Evolutionary conservation across 2,329 filamentous ascomycete species (phyloP).

Genomic region (Cladorrhinum sp.): DNA sequence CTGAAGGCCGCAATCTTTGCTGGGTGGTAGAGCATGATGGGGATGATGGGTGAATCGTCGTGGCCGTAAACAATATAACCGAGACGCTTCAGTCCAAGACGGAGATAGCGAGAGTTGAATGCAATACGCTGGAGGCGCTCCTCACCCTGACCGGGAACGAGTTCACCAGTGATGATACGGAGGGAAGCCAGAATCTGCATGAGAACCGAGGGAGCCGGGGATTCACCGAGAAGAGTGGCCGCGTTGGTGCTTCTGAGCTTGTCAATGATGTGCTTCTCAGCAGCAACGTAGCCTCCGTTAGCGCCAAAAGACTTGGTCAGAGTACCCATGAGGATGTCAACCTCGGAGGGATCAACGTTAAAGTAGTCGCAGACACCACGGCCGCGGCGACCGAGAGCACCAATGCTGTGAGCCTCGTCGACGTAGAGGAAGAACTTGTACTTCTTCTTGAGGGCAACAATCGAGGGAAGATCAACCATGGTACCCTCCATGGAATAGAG

Average conservation of each 20-base stretch:
- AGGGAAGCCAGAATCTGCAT: constrained; percentile 87
- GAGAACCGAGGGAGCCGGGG: constrained; percentile 81
- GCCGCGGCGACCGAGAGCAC: constrained; percentile 82
- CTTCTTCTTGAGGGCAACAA: constrained; percentile 82
- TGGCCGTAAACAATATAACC: constrained; percentile 97
- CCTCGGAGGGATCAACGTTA: constrained; percentile 77
- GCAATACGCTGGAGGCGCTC: constrained; percentile 93
- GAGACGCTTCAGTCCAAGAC: constrained; percentile 91
- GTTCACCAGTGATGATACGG: constrained; percentile 82
- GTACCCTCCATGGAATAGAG: constrained; percentile 99
- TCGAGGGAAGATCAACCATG: constrained; percentile 93
- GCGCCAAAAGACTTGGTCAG: constrained; percentile 98
- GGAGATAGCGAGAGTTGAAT: constrained; percentile 98
- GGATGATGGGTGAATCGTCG: constrained; percentile 96
- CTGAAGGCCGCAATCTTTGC: constrained; percentile 98
- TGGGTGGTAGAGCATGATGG: constrained; percentile 92
- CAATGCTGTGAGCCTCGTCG: constrained; percentile 94
- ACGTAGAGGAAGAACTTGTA: constrained; percentile 98
- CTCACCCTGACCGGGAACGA: constrained; percentile 86
- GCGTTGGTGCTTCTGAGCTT: constrained; percentile 85
- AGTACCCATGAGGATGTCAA: constrained; percentile 97
- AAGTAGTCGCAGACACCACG: constrained; percentile 98
- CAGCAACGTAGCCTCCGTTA: constrained; percentile 93
- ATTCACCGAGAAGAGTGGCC: constrained; percentile 81
- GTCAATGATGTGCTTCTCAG: constrained; percentile 85